These are phyloP conservation scores for Lactarius akahatsu DNA, from an alignment of 768 basidiomycete species.

Conservation along the genomic window DNA sequence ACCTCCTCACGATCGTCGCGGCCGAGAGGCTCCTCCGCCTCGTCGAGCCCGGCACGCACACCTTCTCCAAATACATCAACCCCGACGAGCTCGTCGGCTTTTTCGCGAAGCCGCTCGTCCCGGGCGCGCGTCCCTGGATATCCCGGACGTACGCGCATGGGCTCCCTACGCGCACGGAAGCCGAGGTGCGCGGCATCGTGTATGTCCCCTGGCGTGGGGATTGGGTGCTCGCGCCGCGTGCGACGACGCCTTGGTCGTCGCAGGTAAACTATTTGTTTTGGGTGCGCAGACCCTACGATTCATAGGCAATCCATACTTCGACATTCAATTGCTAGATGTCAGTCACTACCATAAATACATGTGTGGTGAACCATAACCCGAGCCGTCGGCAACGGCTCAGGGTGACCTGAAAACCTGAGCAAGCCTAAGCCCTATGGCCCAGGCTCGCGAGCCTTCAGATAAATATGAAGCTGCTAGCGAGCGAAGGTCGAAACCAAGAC, in stretches of 20 bases:
- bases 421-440: too few species aligned
- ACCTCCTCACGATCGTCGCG: slow-evolving; percentile 65
- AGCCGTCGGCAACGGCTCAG: too few species aligned
- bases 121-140: slow-evolving; percentile 52
- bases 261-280: slow-evolving; percentile 83
- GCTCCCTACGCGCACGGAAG: slow-evolving; percentile 60
- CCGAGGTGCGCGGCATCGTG: slow-evolving; percentile 76
- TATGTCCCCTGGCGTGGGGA: slow-evolving; percentile 69
- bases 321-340: neutral
- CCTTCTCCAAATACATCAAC: slow-evolving; percentile 85
- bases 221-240: slow-evolving; percentile 69
- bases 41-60: slow-evolving; percentile 88
- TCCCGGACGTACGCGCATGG: slow-evolving; percentile 47
- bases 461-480: too few species aligned
- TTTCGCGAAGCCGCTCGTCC: slow-evolving; percentile 59
- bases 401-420: too few species aligned
- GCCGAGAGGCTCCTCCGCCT: slow-evolving; percentile 81
- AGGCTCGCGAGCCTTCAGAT: too few species aligned
- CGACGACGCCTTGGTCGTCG: slow-evolving; percentile 45
- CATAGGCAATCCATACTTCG: neutral
- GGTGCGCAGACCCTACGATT: slow-evolving; percentile 63
- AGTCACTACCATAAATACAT: slow-evolving; percentile 8
- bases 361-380: slow-evolving; percentile 5
- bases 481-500: too few species aligned
- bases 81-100: slow-evolving; percentile 82